phyloP scores from a whole-genome alignment of 2,329 filamentous ascomycete genomes.

The Xylariaceae sp. region DNA sequence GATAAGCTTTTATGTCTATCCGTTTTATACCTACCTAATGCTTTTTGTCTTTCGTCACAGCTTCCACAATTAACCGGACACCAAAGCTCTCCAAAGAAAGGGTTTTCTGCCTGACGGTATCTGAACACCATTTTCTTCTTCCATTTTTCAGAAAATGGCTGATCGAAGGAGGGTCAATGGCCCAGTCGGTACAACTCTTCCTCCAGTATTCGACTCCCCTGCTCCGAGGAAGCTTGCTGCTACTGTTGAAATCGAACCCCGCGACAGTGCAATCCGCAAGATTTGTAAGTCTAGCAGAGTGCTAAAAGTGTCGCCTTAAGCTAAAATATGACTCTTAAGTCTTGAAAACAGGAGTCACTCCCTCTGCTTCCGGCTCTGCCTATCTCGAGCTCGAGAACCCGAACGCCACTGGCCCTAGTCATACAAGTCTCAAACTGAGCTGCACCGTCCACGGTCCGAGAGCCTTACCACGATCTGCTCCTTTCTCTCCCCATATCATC shows the following conservation, averaged over 20 bases:
- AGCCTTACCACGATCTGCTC: slow-evolving; percentile 81
- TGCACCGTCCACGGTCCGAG: slow-evolving; percentile 92
- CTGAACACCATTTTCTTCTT: neutral
- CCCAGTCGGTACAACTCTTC: slow-evolving; percentile 69
- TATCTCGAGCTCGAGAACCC: slow-evolving; percentile 67
- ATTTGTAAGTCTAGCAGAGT: slow-evolving; percentile 62
- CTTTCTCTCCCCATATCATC: slow-evolving; percentile 89
- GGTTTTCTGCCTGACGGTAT: slow-evolving; percentile 5
- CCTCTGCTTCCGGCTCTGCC: slow-evolving; percentile 88
- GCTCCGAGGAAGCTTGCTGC: slow-evolving; percentile 26
- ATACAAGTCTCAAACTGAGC: slow-evolving; percentile 79
- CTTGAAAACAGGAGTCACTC: slow-evolving; percentile 85
- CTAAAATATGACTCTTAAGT: slow-evolving; percentile 39
- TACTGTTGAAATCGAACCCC: slow-evolving; percentile 53
- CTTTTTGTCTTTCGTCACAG: slow-evolving; percentile 11
- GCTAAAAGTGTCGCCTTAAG: neutral
- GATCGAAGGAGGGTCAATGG: slow-evolving; percentile 91
- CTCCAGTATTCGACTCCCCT: slow-evolving; percentile 63
- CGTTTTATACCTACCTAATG: too few species aligned
- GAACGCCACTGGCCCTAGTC: slow-evolving; percentile 38
- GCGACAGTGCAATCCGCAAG: slow-evolving; percentile 69
- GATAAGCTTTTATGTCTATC: neutral
- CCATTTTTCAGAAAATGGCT: slow-evolving; percentile 49
- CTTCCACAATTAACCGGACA: slow-evolving; percentile 8
- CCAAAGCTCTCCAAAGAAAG: slow-evolving; percentile 8